A percentile compares a stretch with the other conserved stretches of the same genome.
phyloP scores from a whole-genome alignment of 2,329 filamentous ascomycete species.

The Penicillium olsonii region DNA sequence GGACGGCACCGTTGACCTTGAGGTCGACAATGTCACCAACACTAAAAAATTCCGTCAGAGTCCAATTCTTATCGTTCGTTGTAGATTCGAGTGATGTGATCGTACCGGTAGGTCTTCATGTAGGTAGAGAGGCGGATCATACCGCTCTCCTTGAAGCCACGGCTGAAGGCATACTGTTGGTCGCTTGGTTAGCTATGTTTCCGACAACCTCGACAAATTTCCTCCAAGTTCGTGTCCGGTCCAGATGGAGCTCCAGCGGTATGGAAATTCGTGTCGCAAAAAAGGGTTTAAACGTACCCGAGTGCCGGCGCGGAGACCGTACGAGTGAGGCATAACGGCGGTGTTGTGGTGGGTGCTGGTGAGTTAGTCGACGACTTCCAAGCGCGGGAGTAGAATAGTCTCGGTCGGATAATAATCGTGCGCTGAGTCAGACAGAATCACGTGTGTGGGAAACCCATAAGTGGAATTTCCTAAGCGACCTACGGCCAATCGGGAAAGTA shows the following conservation, averaged over 20 bases:
- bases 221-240: conserved; percentile 11
- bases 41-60: conserved; percentile 56
- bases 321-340: conserved; percentile 80
- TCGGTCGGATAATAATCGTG: conserved; percentile 10
- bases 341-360: conserved; percentile 48
- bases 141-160: conserved; percentile 93
- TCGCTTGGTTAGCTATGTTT: conserved; percentile 37
- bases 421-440: conserved; percentile 11
- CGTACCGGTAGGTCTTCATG: conserved; percentile 86
- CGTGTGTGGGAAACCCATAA: neutral
- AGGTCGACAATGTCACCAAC: conserved; percentile 99
- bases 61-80: conserved; percentile 25
- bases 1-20: conserved; percentile 96
- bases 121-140: conserved; percentile 93
- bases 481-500: too few relatives aligned
- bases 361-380: conserved; percentile 38
- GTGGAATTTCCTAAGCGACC: too few relatives aligned
- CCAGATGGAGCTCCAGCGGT: conserved; percentile 1
- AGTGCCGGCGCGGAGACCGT: conserved; percentile 84
- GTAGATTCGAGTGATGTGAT: conserved; percentile 23
- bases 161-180: conserved; percentile 81
- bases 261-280: conserved; percentile 8
- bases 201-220: conserved; percentile 13
- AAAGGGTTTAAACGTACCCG: conserved; percentile 61
- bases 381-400: conserved; percentile 15